Conservation (phyloP, 2,329 filamentous ascomycete species). For the Sarocladiaceae sp. region DNA sequence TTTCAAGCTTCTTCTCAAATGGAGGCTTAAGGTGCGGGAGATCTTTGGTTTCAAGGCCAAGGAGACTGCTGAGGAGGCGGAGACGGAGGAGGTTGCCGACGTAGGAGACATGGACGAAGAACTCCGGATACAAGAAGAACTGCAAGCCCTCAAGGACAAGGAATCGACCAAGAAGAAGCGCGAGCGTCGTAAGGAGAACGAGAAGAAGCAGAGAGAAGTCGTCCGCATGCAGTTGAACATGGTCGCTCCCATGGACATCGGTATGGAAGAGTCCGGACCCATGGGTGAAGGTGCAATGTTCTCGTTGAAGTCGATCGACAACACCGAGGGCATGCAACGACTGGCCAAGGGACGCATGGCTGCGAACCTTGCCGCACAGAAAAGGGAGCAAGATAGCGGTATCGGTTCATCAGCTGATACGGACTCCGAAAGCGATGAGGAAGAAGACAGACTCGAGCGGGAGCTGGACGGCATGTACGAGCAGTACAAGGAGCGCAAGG, state of each 20-base stretch:
- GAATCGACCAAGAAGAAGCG: constrained; percentile 72
- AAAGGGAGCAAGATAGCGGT: constrained; percentile 54
- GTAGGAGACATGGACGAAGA: constrained; percentile 94
- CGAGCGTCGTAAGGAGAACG: constrained; percentile 81
- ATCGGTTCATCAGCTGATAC: constrained; percentile 47
- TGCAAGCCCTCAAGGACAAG: constrained; percentile 75
- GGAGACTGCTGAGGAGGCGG: constrained; percentile 34
- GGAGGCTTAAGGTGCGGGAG: constrained; percentile 83
- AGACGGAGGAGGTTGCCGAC: constrained; percentile 65
- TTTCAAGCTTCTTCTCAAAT: constrained; percentile 82
- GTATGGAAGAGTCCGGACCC: constrained; percentile 77
- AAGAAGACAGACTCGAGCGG: constrained; percentile 74
- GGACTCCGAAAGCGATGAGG: constrained; percentile 64
- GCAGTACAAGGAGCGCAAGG: constrained; percentile 72
- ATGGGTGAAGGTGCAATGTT: constrained; percentile 81
- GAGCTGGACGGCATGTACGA: constrained; percentile 87
- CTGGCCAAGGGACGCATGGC: constrained; percentile 68
- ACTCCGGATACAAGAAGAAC: constrained; percentile 78
- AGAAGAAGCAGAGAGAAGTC: constrained; percentile 89
- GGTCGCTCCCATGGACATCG: constrained; percentile 92
- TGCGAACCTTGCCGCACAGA: constrained; percentile 30
- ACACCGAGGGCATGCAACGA: constrained; percentile 56
- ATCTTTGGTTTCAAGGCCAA: constrained; percentile 80
- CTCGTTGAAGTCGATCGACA: constrained; percentile 73
- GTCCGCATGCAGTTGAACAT: constrained; percentile 97